Conservation (phyloP, 1,284 basidiomycete species). For the Irpex sp. region DNA sequence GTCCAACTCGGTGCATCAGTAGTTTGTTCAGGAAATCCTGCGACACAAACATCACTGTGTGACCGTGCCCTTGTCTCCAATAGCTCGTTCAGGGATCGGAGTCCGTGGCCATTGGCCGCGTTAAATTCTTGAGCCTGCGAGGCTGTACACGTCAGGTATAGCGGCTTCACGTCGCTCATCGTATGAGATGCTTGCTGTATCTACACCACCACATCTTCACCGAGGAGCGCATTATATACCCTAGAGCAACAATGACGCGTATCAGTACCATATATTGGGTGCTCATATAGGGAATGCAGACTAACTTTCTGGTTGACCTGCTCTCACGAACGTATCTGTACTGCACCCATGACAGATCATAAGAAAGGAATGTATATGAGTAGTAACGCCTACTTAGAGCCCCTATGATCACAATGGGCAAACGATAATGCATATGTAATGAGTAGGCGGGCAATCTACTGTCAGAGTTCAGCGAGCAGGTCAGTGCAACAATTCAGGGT, state of each 20-base stretch:
- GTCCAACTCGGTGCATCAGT: not conserved
- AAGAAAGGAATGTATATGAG: too few species aligned
- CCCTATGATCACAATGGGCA: too few species aligned
- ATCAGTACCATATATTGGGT: not conserved
- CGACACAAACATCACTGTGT: constrained; percentile 5
- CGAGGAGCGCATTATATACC: not conserved
- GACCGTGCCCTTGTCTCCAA: constrained; percentile 7
- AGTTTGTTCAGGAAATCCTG: constrained; percentile 9
- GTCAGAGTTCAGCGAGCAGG: too few species aligned
- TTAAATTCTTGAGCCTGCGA: constrained; percentile 11
- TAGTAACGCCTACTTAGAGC: too few species aligned
- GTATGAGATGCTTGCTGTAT: too few species aligned
- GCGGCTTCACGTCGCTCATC: not conserved
- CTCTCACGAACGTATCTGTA: not conserved
- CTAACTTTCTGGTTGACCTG: not conserved
- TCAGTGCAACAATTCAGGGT: too few species aligned
- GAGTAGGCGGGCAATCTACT: too few species aligned
- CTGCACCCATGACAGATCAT: not conserved
- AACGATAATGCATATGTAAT: too few species aligned
- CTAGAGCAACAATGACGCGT: not conserved
- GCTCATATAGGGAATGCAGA: not conserved
- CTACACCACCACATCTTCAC: too few species aligned
- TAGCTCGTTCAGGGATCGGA: constrained; percentile 10
- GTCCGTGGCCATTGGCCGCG: constrained; percentile 1
- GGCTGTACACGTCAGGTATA: constrained; percentile 13